Conservation (phyloP, 2,329 filamentous ascomycete genomes). For the Pezicula carpinea region DNA sequence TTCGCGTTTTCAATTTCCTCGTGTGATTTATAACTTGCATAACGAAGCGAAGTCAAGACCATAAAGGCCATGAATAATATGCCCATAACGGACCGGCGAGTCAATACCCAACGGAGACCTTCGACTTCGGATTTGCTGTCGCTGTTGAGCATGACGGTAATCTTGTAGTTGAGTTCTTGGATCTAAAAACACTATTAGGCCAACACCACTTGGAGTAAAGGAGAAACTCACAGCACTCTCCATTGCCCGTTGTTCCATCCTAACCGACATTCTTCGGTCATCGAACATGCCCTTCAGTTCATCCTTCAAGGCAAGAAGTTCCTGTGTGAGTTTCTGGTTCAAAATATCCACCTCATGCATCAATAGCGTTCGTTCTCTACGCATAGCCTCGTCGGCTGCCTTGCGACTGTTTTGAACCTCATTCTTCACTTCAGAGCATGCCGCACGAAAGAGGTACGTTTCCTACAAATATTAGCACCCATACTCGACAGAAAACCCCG, state of each 20-base stretch:
- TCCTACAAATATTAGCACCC: conserved; percentile 42
- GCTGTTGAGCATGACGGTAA: conserved; percentile 83
- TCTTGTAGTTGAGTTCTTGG: conserved; percentile 94
- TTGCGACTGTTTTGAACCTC: conserved; percentile 78
- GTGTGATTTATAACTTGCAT: conserved; percentile 47
- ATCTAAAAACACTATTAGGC: conserved; percentile 46
- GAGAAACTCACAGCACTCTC: conserved; percentile 65
- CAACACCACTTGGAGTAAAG: neutral
- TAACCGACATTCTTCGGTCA: conserved; percentile 86
- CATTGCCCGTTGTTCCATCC: conserved; percentile 79
- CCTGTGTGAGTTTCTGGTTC: conserved; percentile 78
- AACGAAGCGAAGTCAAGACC: conserved; percentile 55
- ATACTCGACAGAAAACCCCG: neutral
- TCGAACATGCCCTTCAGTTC: conserved; percentile 95
- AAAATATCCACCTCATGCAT: conserved; percentile 96
- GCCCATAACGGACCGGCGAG: conserved; percentile 57
- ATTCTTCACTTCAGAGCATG: conserved; percentile 84
- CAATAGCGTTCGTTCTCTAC: conserved; percentile 76
- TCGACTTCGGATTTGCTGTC: conserved; percentile 92
- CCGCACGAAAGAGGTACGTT: conserved; percentile 88
- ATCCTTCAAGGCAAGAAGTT: conserved; percentile 76
- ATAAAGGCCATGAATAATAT: conserved; percentile 62
- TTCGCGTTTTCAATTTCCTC: conserved; percentile 21
- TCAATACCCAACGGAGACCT: conserved; percentile 80
- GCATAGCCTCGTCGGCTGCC: conserved; percentile 72